These are phyloP conservation scores for Linnemannia schmuckeri DNA, from an alignment of 192 early-diverging fungal genomes.

Conservation along the genomic window DNA sequence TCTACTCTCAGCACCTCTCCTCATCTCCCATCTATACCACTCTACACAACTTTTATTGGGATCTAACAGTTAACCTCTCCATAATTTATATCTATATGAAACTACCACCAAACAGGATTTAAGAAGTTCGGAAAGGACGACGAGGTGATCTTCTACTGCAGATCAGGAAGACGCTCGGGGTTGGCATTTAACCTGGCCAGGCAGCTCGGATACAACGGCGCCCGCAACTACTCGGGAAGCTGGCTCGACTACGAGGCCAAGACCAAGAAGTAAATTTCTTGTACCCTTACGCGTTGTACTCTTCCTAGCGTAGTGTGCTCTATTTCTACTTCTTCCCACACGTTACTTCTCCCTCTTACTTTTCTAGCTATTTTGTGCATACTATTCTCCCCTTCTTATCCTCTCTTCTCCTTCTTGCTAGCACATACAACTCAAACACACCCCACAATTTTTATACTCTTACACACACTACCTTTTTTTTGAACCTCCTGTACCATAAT, in stretches of 20 bases:
- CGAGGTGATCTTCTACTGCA: conserved; percentile 78
- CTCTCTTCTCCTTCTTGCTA: neutral
- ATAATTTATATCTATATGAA: neutral
- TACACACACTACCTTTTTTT: neutral
- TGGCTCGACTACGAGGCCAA: conserved; percentile 65
- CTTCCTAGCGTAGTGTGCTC: neutral
- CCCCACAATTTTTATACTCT: neutral
- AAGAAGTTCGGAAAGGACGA: conserved; percentile 67
- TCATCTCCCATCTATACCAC: neutral
- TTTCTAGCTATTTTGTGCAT: conserved; percentile 4
- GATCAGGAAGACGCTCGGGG: conserved; percentile 75
- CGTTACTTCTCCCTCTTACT: neutral
- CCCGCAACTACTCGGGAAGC: conserved; percentile 63
- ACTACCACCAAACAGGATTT: conserved; percentile 54
- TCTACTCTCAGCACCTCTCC: neutral
- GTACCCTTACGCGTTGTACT: neutral
- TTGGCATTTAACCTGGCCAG: conserved; percentile 71
- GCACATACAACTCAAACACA: neutral
- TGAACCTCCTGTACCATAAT: conserved; percentile 22
- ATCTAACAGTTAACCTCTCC: neutral
- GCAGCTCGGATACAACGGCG: conserved; percentile 64
- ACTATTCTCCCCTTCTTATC: neutral
- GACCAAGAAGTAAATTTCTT: conserved; percentile 37
- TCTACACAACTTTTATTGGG: neutral
- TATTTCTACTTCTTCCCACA: neutral